These are phyloP conservation scores for Globisporangium acanthophoron DNA, from an alignment of 352 stramenopile genomes.

Conservation along the genomic window DNA sequence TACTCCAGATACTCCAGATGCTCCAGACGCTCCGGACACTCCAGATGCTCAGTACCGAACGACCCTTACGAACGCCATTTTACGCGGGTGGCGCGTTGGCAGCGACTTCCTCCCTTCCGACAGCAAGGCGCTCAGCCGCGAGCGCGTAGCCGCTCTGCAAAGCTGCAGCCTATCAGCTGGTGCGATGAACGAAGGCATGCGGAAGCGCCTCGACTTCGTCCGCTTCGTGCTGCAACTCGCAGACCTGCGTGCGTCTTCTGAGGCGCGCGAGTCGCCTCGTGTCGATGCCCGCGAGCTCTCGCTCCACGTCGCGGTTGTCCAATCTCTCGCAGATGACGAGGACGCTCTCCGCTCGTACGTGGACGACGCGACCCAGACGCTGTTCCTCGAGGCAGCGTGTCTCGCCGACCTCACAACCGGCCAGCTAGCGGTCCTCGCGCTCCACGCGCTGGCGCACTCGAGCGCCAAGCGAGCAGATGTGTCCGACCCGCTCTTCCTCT, in stretches of 20 bases:
- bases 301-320: slow-evolving; percentile 11
- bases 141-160: not conserved
- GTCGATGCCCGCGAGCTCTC: not conserved
- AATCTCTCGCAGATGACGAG: not conserved
- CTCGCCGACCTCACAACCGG: slow-evolving; percentile 38
- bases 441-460: slow-evolving; percentile 45
- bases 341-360: slow-evolving; percentile 1
- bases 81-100: slow-evolving; percentile 1
- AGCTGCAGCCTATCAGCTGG: slow-evolving; percentile 4
- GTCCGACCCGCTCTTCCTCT: slow-evolving; percentile 42
- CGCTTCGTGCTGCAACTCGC: slow-evolving; percentile 23
- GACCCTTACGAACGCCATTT: slow-evolving; percentile 9
- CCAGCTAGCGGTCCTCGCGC: slow-evolving; percentile 43
- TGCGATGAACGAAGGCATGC: slow-evolving; percentile 25
- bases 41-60: not conserved
- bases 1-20: too few species aligned
- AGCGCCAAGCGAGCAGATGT: slow-evolving; percentile 29
- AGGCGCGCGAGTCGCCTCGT: not conserved
- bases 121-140: not conserved
- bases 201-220: slow-evolving; percentile 24
- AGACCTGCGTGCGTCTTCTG: not conserved
- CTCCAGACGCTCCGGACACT: not conserved
- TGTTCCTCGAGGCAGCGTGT: slow-evolving; percentile 28
- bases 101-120: not conserved
- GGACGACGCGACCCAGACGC: slow-evolving; percentile 16